Percentiles rank a stretch among this genome's conserved stretches.
These are phyloP conservation scores for Solanum pinnatisectum DNA, from an alignment of 257 asterid genomes.

Conservation along the genomic window DNA sequence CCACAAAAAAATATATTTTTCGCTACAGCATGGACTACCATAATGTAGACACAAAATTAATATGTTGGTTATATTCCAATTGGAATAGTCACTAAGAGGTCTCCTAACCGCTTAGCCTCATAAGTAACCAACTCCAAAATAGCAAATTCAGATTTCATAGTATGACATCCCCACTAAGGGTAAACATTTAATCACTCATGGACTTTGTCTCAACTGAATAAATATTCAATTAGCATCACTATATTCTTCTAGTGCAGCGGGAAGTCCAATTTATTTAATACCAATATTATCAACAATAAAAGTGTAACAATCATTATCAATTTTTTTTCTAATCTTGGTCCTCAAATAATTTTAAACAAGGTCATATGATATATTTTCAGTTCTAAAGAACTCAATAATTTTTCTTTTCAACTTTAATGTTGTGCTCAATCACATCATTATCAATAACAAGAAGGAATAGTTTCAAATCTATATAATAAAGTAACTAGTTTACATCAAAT, in stretches of 20 bases:
- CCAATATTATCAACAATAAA: not conserved
- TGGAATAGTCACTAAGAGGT: not conserved
- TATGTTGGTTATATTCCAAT: too few relatives aligned
- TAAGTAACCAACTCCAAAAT: not conserved
- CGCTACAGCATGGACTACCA: not conserved
- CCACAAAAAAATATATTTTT: not conserved
- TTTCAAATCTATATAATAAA: too few relatives aligned
- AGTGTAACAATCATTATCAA: too few relatives aligned
- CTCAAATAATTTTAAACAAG: too few relatives aligned
- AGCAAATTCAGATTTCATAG: not conserved
- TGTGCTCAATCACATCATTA: too few relatives aligned
- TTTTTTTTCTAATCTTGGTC: too few relatives aligned
- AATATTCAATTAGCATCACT: not conserved
- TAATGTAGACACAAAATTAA: not conserved
- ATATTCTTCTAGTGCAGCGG: not conserved
- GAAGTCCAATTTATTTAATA: not conserved
- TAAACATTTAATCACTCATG: not conserved
- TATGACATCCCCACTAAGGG: not conserved
- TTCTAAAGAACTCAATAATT: too few relatives aligned
- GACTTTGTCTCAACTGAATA: not conserved
- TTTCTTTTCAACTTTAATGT: too few relatives aligned
- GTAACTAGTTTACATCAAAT: too few relatives aligned
- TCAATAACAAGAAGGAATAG: too few relatives aligned
- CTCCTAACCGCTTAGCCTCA: not conserved
- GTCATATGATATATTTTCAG: too few relatives aligned